Percentiles rank a stretch among this genome's conserved stretches.
These are phyloP conservation scores for Backusella luteola DNA, from an alignment of 192 early-diverging fungal species.

Conservation along the genomic window DNA sequence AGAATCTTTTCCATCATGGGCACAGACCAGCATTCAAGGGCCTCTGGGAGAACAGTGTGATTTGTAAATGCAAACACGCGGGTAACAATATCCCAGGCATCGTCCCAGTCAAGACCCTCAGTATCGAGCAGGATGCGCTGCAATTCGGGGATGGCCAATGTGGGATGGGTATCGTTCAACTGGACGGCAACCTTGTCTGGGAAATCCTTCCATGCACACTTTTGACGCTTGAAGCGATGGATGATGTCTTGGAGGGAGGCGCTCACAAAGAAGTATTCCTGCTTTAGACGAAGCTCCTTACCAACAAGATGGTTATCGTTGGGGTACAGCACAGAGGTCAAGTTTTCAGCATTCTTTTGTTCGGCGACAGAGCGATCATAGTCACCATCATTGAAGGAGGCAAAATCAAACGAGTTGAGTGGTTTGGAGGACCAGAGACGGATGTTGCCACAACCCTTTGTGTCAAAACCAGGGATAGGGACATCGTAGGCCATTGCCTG, in stretches of 20 bases:
- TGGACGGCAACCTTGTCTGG: constrained; percentile 93
- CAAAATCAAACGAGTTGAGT: constrained; percentile 82
- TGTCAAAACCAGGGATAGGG: constrained; percentile 93
- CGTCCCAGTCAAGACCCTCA: constrained; percentile 90
- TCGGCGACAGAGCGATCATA: constrained; percentile 90
- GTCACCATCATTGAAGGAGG: constrained; percentile 85
- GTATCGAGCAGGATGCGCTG: constrained; percentile 92
- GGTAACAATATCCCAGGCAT: constrained; percentile 89
- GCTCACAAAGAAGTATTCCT: constrained; percentile 96
- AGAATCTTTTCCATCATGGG: constrained; percentile 89
- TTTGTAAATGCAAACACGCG: constrained; percentile 97
- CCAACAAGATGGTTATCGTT: constrained; percentile 98
- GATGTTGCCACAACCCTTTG: constrained; percentile 95
- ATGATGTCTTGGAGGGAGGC: constrained; percentile 87
- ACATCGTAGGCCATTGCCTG: constrained; percentile 96
- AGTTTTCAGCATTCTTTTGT: constrained; percentile 88
- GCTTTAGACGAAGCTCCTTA: constrained; percentile 95
- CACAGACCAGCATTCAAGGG: constrained; percentile 96
- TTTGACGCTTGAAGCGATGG: constrained; percentile 78
- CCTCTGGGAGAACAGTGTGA: constrained; percentile 98
- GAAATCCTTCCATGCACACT: constrained; percentile 83
- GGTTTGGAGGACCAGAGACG: constrained; percentile 97
- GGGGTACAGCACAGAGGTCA: constrained; percentile 94
- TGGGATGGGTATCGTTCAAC: constrained; percentile 98
- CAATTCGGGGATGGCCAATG: constrained; percentile 91